Evolutionary conservation across 331 rosid species (phyloP).

Genomic region (Pyrus hybrid): DNA sequence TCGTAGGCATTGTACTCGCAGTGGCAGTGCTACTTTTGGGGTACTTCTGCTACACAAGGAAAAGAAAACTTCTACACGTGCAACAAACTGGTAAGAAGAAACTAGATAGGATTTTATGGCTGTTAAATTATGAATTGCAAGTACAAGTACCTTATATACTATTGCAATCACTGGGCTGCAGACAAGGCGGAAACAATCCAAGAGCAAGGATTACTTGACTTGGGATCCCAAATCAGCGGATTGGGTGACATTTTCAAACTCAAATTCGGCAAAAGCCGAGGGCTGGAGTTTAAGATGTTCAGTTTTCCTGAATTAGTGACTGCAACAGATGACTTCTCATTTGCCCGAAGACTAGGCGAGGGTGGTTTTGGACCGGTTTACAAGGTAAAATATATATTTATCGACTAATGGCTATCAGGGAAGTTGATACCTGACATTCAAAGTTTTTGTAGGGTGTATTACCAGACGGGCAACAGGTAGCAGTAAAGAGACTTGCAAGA

Average conservation of each 20-base stretch:
- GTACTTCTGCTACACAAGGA: conserved; percentile 8
- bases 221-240: conserved; percentile 1
- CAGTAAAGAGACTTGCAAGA: conserved; percentile 24
- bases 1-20: neutral
- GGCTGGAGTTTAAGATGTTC: conserved; percentile 3
- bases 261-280: conserved; percentile 7
- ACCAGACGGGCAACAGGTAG: conserved; percentile 17
- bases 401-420: neutral
- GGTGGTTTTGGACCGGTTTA: conserved; percentile 16
- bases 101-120: neutral
- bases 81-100: conserved; percentile 13
- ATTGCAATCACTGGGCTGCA: neutral
- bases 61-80: neutral
- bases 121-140: neutral
- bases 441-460: conserved; percentile 7
- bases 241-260: neutral
- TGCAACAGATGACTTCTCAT: conserved; percentile 17
- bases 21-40: conserved; percentile 5
- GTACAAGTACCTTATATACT: neutral
- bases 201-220: conserved; percentile 9
- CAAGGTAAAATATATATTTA: neutral
- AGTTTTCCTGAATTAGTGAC: conserved; percentile 11
- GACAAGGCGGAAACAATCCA: conserved; percentile 5
- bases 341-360: conserved; percentile 25
- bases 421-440: neutral